These are phyloP conservation scores for Nicotiana benthamiana DNA, from an alignment of 257 asterid genomes.

Conservation along the genomic window DNA sequence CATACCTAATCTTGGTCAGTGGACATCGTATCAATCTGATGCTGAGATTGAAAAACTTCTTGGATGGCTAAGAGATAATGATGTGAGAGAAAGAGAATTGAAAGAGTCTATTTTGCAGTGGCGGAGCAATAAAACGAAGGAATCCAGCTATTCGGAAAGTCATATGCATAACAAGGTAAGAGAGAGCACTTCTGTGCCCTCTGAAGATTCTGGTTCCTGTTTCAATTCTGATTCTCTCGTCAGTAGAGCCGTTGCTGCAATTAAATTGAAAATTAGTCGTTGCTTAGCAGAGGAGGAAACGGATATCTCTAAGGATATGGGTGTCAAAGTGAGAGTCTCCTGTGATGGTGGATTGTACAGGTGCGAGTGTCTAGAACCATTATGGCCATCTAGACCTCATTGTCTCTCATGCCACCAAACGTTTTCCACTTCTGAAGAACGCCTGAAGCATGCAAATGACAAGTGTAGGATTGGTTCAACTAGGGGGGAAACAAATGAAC, in stretches of 20 bases:
- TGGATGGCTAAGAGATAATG: constrained; percentile 69
- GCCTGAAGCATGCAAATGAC: constrained; percentile 43
- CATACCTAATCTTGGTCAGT: constrained; percentile 47
- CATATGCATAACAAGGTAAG: constrained; percentile 29
- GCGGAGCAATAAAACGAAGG: constrained; percentile 38
- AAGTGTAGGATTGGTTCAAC: constrained; percentile 38
- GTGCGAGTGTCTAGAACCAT: constrained; percentile 75
- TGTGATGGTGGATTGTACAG: constrained; percentile 38
- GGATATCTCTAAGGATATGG: constrained; percentile 21
- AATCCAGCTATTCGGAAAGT: constrained; percentile 25
- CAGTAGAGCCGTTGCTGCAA: constrained; percentile 48
- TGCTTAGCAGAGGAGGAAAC: constrained; percentile 27
- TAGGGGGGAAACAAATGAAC: constrained; percentile 35
- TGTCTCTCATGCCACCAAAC: constrained; percentile 68
- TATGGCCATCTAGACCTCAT: constrained; percentile 64
- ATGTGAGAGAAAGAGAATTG: constrained; percentile 62
- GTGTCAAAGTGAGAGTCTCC: constrained; percentile 18
- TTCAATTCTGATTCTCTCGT: constrained; percentile 31
- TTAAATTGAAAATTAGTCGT: constrained; percentile 48
- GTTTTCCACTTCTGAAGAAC: constrained; percentile 45
- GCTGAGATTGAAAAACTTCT: constrained; percentile 54
- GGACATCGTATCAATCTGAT: constrained; percentile 67
- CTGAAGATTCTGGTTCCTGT: constrained; percentile 23
- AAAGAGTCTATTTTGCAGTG: constrained; percentile 63
- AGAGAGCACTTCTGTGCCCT: constrained; percentile 5